phyloP scores from a whole-genome alignment of 345 rosid genomes.

The Eucalyptus microcorys region DNA sequence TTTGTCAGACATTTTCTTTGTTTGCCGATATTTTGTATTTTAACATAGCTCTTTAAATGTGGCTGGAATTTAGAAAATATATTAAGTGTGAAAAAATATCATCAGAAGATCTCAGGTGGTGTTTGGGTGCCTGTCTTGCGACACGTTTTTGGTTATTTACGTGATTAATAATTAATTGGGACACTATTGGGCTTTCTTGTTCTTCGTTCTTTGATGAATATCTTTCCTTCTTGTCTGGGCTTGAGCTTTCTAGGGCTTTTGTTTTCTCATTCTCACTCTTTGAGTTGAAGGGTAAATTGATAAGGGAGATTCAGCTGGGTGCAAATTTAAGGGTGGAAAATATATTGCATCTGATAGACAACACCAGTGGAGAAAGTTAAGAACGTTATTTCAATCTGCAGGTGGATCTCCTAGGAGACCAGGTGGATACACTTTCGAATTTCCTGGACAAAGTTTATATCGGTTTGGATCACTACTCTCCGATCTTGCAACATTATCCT shows the following conservation, averaged over 20 bases:
- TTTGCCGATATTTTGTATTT: background rate
- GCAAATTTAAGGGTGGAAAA: background rate
- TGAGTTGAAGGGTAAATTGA: background rate
- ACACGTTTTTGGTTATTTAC: background rate
- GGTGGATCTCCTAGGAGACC: constrained; percentile 93
- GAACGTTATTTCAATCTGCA: background rate
- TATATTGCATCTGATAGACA: background rate
- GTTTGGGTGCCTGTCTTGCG: background rate
- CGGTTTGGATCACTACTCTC: constrained; percentile 88
- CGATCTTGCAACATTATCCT: constrained; percentile 72
- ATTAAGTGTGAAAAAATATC: background rate
- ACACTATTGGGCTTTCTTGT: background rate
- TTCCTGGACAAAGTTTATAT: constrained; percentile 89
- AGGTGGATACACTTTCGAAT: constrained; percentile 58
- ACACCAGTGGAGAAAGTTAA: background rate
- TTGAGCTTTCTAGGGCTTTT: background rate
- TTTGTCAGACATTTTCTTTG: background rate
- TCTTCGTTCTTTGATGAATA: background rate
- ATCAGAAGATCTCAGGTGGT: background rate
- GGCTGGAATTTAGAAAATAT: background rate
- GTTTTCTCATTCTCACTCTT: background rate
- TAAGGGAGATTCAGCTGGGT: background rate
- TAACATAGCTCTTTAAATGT: background rate
- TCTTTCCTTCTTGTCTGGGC: background rate
- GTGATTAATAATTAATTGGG: background rate